Base-by-base conservation (phyloP, 2,329 filamentous ascomycete genomes). In the Penicillium rolfsii region DNA sequence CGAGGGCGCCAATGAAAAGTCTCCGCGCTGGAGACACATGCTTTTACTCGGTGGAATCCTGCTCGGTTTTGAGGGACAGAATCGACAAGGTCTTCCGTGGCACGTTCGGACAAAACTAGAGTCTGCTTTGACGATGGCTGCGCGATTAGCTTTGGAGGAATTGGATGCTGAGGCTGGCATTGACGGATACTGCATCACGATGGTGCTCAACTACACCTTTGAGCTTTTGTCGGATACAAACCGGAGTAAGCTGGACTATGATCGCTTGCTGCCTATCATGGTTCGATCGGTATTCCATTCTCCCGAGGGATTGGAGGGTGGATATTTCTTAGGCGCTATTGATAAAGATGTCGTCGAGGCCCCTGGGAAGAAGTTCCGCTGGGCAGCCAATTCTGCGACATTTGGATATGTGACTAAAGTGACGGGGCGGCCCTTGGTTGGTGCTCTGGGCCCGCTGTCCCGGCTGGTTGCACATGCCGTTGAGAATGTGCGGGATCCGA, bases 41-140 rank as follows among this genome's bases (percentile, higher is more conserved):
- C 81, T 97, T n/a, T 84, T 93, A 5, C 84, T 97, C 8, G 88
- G 88, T 0, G 93, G 92, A 3, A 80, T 96, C 24, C 77, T 97
- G 60, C 84, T 94, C 72, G 92, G 91, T 8, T 89, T 93, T 71
- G 89, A 90, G 66, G 81, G 84, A 16, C 82, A 85, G 62, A 84
- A 88, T 43, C 79, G 87, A 49, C 83, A 84, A 60, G 85, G 86
- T n/a, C 76, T 93, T n/a, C 85, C 88, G 5, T 77, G 81, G 35
- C 76, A 82, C 54, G 82, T 94, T 73, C 83, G 88, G 49, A 84
- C 80, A 36, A 91, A 86, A 45, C 80, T 96, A 0, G 90, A 94
- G 71, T 81, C 83, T 19, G 91, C 90, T 1, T 83, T 96, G 36
- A 87, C 91, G 8, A 87, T 84, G 35, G 91, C 92, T 9, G 82